Base-by-base conservation (phyloP, 164 flowering plant genomes). In the Magnolia sinica region DNA sequence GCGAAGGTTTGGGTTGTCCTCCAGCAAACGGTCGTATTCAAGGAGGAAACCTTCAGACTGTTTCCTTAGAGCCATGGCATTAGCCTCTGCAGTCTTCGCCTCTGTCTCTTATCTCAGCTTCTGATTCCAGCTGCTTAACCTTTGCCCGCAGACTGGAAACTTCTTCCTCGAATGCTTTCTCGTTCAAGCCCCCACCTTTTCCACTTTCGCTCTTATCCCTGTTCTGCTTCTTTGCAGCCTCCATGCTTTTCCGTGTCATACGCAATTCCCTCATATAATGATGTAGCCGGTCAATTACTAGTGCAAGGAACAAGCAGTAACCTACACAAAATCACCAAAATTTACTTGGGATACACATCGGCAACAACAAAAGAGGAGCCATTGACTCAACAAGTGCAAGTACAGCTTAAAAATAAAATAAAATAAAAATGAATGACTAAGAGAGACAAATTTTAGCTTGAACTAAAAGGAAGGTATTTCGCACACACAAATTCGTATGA, bases 41-140 rank as follows among this genome's bases (percentile, higher is more conserved):
- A 93, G 87, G 79, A 91, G 94, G 75, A 93, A 83, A 7, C 97
- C 93, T 82, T 89, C 94, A 5, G 92, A 87, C 81, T 91, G 97
- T 76, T 93, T 89, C 79, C 82, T 88, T 72, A 91, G 74, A 74
- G 94, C 97, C 72, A 81, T 75, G 24, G 86, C 83, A 82, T 84
- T 87, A 64, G 89, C 82, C 84, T 93, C 92, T 10, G 91, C 90
- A 75, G 84, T 75, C 45, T 76, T 74, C 4, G 77, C 85, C 3
- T 88, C 94, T 73, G n/a, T 76, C 71, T 83, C 84, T 93, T 37
- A 31, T 77, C 80, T 86, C 86, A 6, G 84, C 83, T 69, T 87
- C 92, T n/a, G 84, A 82, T 71, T 87, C 86, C 76, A 91, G 78
- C 73, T 86, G 81, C 80, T 84, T 87, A 55, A 86, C 78, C 81